Conservation (phyloP, 345 rosid species). For the Arabis hirsuta region DNA sequence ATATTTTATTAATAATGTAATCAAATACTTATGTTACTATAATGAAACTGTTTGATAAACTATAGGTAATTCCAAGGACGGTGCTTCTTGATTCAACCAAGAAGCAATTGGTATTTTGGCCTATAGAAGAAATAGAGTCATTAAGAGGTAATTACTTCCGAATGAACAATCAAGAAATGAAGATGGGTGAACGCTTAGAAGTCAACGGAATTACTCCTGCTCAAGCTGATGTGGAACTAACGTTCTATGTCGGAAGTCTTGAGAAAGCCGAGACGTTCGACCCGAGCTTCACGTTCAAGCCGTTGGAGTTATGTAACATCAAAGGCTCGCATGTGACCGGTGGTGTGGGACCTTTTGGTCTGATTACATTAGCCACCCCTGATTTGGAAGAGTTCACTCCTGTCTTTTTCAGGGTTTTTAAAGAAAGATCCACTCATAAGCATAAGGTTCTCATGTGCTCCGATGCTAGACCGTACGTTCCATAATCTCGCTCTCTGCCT, state of each 20-base stretch:
- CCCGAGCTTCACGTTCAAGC: slow-evolving; percentile 51
- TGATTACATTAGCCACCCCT: slow-evolving; percentile 69
- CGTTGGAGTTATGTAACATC: slow-evolving; percentile 56
- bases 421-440: slow-evolving; percentile 38
- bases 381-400: slow-evolving; percentile 75
- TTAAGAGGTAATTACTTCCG: slow-evolving; percentile 47
- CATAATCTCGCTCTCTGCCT: background rate
- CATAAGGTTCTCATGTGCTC: slow-evolving; percentile 75
- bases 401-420: slow-evolving; percentile 80
- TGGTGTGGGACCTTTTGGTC: slow-evolving; percentile 88
- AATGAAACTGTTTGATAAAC: background rate
- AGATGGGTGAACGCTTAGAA: slow-evolving; percentile 54
- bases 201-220: slow-evolving; percentile 72
- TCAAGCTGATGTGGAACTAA: slow-evolving; percentile 85
- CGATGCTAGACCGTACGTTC: slow-evolving; percentile 68
- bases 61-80: slow-evolving; percentile 64
- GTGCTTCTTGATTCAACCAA: slow-evolving; percentile 61
- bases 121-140: slow-evolving; percentile 64
- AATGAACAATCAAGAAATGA: slow-evolving; percentile 43
- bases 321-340: slow-evolving; percentile 58
- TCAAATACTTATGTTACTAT: background rate
- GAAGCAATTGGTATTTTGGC: slow-evolving; percentile 77
- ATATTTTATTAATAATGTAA: slow-evolving; percentile 5
- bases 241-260: slow-evolving; percentile 57
- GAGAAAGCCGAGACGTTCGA: slow-evolving; percentile 66